Evolutionary conservation across 768 basidiomycete genomes (phyloP), one percentile per base, ranked within the genome.

Genomic region (Xanthoconium stramineum): DNA sequence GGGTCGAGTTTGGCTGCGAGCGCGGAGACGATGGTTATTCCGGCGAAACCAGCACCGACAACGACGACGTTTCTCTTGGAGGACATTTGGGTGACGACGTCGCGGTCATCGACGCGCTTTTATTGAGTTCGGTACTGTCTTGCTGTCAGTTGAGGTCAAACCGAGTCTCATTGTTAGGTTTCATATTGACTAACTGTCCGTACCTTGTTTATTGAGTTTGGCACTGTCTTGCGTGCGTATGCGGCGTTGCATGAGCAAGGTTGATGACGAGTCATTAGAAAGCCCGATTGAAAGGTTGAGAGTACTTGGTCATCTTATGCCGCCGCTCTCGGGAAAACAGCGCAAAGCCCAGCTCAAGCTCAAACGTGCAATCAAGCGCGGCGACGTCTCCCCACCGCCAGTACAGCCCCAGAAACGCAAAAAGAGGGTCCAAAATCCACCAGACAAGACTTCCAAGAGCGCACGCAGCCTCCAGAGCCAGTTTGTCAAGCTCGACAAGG

Each of bases 341-440:
- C 85, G 84, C 61, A 91, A 87, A 59, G 84, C 81, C 2, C 82
- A 89, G 55, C 78, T 85, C 9, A 84, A 91, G 68, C 79, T 85
- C 47, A 91, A 90, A 64, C 86, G 93, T 24, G 93, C 94, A 5
- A 72, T 88, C 33, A 95, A 95, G 69, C 85, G 92, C 33, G 93
- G 90, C 5, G 90, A 91, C 59, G 69, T 76, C 4, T 65, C 66
- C 72, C 78, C 14, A 59, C 76, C 24, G 61, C 76, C 72, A 14
- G 52, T 46, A 37, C 56, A 50, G 8, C 50, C 52, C 12, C 40
- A 42, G 9, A 59, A 28, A 2, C 68, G 58, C 45, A 66, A 49
- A 20, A 59, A 52, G 32, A 42, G 2, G 39, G 29, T 19, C 11
- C 42, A 37, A 11, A 37, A 37, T 14, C 13, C 28, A 1, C 58